These are phyloP conservation scores for Apiotrichum mycotoxinovorans DNA, from an alignment of 1,284 basidiomycete species.

Conservation along the genomic window DNA sequence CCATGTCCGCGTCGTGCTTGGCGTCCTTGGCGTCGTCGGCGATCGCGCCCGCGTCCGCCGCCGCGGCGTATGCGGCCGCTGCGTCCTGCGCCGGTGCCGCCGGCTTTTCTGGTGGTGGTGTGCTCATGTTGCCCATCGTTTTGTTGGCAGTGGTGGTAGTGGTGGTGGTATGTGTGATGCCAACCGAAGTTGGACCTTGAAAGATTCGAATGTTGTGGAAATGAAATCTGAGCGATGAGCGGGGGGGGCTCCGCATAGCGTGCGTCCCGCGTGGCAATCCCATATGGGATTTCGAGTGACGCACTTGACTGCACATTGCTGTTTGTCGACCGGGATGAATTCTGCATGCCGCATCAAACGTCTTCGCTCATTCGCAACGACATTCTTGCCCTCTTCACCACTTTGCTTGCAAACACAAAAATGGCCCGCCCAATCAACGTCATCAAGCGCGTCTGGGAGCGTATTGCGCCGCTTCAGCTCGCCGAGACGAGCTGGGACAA, in stretches of 20 bases:
- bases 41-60: too few species aligned
- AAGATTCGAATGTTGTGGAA: background rate
- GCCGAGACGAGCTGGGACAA: conserved; percentile 85
- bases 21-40: background rate
- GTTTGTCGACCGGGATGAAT: too few species aligned
- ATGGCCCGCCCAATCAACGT: conserved; percentile 29
- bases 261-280: too few species aligned
- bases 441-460: conserved; percentile 51
- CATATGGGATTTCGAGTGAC: background rate
- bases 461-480: conserved; percentile 76
- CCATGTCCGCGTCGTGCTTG: conserved; percentile 17
- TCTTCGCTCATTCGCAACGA: too few species aligned
- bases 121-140: conserved; percentile 2
- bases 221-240: too few species aligned
- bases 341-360: too few species aligned
- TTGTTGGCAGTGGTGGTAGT: too few species aligned
- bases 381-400: background rate
- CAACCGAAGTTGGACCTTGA: background rate
- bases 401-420: background rate
- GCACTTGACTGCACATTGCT: background rate
- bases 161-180: background rate
- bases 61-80: too few species aligned
- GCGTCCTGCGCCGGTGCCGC: background rate
- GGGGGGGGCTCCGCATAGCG: too few species aligned
- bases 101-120: background rate